phyloP scores from a whole-genome alignment of 805 yeast species.

The Spathaspora passalidarum region DNA sequence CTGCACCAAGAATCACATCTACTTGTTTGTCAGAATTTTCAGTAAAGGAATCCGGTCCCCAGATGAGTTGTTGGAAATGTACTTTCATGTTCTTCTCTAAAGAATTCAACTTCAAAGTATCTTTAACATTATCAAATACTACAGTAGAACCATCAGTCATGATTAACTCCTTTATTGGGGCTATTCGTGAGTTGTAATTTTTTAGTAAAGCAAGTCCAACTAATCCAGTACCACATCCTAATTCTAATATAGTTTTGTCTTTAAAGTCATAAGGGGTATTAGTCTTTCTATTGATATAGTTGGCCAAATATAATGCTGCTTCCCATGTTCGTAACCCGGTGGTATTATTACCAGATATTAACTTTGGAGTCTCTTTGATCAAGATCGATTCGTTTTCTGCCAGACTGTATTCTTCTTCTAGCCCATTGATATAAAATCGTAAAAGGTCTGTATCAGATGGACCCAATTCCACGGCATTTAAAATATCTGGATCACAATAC shows the following conservation, averaged over 20 bases:
- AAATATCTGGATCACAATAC: slow-evolving; percentile 28
- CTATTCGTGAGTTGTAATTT: slow-evolving; percentile 12
- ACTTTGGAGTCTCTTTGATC: slow-evolving; percentile 58
- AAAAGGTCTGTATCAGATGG: slow-evolving; percentile 40
- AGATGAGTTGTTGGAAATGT: slow-evolving; percentile 35
- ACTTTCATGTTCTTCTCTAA: slow-evolving; percentile 8
- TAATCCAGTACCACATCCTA: slow-evolving; percentile 91
- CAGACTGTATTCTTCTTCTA: slow-evolving; percentile 10
- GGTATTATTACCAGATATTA: slow-evolving; percentile 73
- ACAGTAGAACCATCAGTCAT: slow-evolving; percentile 69
- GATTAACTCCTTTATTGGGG: slow-evolving; percentile 24
- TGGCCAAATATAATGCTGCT: slow-evolving; percentile 69
- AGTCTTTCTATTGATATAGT: slow-evolving; percentile 36
- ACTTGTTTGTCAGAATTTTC: slow-evolving; percentile 28
- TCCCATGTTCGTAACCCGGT: slow-evolving; percentile 95
- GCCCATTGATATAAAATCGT: slow-evolving; percentile 28
- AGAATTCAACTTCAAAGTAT: slow-evolving; percentile 47
- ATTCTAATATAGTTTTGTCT: slow-evolving; percentile 51
- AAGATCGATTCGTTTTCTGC: slow-evolving; percentile 18
- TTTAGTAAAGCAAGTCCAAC: slow-evolving; percentile 52
- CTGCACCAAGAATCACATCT: slow-evolving; percentile 74
- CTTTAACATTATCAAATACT: slow-evolving; percentile 45
- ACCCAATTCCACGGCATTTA: slow-evolving; percentile 27
- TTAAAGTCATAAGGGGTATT: slow-evolving; percentile 11
- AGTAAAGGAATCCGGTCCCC: slow-evolving; percentile 51